Evolutionary conservation across 1,284 basidiomycete genomes (phyloP), one percentile per base, ranked within the genome.

Genomic region (Pascua guehoae): DNA sequence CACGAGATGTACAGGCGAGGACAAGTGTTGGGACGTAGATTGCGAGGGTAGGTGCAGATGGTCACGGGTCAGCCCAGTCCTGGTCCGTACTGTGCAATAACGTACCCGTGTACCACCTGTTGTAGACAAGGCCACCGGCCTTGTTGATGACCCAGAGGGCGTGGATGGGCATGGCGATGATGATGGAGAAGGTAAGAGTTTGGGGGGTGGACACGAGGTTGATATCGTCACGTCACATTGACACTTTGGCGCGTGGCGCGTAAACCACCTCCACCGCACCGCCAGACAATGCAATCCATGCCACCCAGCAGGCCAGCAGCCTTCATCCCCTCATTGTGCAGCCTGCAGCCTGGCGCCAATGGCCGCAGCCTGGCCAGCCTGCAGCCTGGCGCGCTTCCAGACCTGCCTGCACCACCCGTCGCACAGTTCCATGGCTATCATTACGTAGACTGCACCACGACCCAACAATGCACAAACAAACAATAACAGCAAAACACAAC

Each of bases 51-150:
- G 24, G 24, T 32, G n/a, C n/a, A 32, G 24, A 32, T 32, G 24
- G 24, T 32, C 24, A 7, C 24, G 24, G 12, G 32, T 17, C 24
- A 32, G 24, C 24, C 24, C 24, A 4, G 24, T 32, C 24, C 24
- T 32, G 24, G 24, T 10, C n/a, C n/a, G 24, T n/a, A 16, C 8
- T 16, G 39, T 42, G 16, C 42, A 53, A 36, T 45, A 4, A 76
- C 81, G 58, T 62, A 88, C 92, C 89, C 78, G 87, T 85, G 73
- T 95, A 94, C 69, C 87, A 91, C 58, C 90, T 84, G 68, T 94
- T 89, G 78, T 94, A 98, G 58, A 98, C 89, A 43, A 98, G 84
- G 15, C 95, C 96, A 32, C 95, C 95, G 15, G 96, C 96, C 80
- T 98, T 98, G 80, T 98, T 98, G 73, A 98, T 97, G 61, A 98